Evolutionary conservation across 176 grass and related monocot genomes (phyloP), one percentile per base, ranked within the genome.

Genomic region (Bothriochloa decipiens): DNA sequence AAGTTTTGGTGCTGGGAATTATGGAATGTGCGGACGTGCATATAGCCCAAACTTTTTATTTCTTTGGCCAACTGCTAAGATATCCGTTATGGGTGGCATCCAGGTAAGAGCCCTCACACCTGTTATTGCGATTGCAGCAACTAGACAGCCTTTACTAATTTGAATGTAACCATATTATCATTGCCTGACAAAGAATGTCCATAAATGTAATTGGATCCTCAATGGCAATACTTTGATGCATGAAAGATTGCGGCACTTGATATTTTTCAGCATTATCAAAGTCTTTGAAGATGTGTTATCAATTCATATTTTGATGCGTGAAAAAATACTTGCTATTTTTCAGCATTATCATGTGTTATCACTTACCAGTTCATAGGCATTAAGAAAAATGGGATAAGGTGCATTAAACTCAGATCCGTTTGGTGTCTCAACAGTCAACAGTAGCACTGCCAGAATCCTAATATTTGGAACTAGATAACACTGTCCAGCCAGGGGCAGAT

Each of bases 11-110:
- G 96, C 96, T 80, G 96, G 96, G 63, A 98, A 98, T 76, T 98
- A 98, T 89, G 96, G 96, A 92, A 98, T 98, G 96, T 98, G 93
- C n/a, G 96, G 96, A 20, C 92, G 96, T 84, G 96, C 96, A 73
- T 98, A 95, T 58, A 95, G 93, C 74, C 96, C 96, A 17, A 89
- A 92, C 63, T 98, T 98, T 80, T 89, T 98, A 81, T 98, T 98
- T 87, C 70, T 95, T 43, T 98, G 96, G 96, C 93, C 96, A 78
- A 98, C 93, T 83, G 96, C 93, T 42, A 98, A 86, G 86, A 98
- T 98, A 87, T 98, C 96, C 85, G 96, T 95, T 72, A 98, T 98
- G 96, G 96, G 96, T 83, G 96, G 96, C 45, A 78, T 82, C 35
- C 96, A 95, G 89, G 96, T 98, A 95, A 85, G 68, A 79, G 23